Percentiles rank a stretch among this genome's conserved stretches.
Conservation (phyloP, 2,329 filamentous ascomycete genomes). For the Metarhizium guizhouense region DNA sequence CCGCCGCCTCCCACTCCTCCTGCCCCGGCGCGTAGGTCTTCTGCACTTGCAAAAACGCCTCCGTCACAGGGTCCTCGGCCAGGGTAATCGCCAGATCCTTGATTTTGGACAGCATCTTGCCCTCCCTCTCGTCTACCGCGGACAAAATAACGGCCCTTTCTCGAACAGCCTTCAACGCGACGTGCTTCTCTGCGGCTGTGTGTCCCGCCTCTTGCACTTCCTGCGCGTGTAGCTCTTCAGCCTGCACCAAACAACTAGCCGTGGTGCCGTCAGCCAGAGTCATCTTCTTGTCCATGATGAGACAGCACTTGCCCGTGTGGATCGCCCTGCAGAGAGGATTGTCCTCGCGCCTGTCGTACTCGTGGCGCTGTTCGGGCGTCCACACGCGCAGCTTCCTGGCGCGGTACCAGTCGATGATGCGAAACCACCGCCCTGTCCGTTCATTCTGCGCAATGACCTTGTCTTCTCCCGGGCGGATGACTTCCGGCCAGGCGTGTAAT, state of each 20-base stretch:
- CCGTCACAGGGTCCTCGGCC: conserved; percentile 3
- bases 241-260: conserved; percentile 7
- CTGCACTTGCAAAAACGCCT: neutral
- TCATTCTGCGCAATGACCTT: conserved; percentile 9
- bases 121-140: conserved; percentile 3
- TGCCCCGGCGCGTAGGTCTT: neutral
- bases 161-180: conserved; percentile 2
- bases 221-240: neutral
- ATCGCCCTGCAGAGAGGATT: conserved; percentile 11
- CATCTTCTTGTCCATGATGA: conserved; percentile 8
- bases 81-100: conserved; percentile 4
- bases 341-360: conserved; percentile 7
- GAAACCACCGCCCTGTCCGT: conserved; percentile 9
- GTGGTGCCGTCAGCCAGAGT: neutral
- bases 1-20: conserved; percentile 6
- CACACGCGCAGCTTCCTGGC: conserved; percentile 10
- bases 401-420: conserved; percentile 13
- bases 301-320: conserved; percentile 6
- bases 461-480: conserved; percentile 9
- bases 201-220: neutral
- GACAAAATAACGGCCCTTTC: conserved; percentile 7
- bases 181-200: neutral
- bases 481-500: conserved; percentile 11
- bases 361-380: conserved; percentile 9
- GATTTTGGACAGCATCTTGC: conserved; percentile 5